Evolutionary conservation across 768 basidiomycete genomes (phyloP).

Genomic region (Chlorophyllum brunneum): DNA sequence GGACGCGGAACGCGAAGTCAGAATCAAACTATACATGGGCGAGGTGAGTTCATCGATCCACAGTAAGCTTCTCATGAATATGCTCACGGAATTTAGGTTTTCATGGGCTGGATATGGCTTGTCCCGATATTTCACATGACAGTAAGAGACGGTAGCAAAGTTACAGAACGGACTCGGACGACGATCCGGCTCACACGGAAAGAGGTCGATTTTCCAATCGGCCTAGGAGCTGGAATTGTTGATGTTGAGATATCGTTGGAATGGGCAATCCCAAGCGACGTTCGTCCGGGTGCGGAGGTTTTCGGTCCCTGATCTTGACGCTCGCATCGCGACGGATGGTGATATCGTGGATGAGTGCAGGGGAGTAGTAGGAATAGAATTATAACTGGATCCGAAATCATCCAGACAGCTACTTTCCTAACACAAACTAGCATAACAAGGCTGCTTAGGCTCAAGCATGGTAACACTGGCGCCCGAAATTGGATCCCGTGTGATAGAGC

Average conservation of each 20-base stretch:
- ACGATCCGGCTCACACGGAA: slow-evolving; percentile 48
- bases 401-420: no score
- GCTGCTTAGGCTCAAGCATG: no score
- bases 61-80: slow-evolving; percentile 2
- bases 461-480: no score
- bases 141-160: slow-evolving; percentile 11
- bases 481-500: no score
- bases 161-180: slow-evolving; percentile 21
- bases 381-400: no score
- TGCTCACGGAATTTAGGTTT: slow-evolving; percentile 38
- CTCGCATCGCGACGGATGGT: no score
- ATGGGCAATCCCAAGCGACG: slow-evolving; percentile 28
- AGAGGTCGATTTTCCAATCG: slow-evolving; percentile 77
- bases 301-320: no score
- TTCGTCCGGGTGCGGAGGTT: neutral
- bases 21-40: slow-evolving; percentile 70
- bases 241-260: slow-evolving; percentile 65
- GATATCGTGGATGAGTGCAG: no score
- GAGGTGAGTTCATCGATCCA: slow-evolving; percentile 37
- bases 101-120: slow-evolving; percentile 86
- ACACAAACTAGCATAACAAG: no score
- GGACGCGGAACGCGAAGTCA: slow-evolving; percentile 63
- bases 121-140: slow-evolving; percentile 79
- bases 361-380: no score
- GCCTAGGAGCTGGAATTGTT: slow-evolving; percentile 62